A percentile compares a stretch with the other conserved stretches of the same genome.
These are phyloP conservation scores for Gyrodon lividus DNA, from an alignment of 768 basidiomycete species.

Conservation along the genomic window DNA sequence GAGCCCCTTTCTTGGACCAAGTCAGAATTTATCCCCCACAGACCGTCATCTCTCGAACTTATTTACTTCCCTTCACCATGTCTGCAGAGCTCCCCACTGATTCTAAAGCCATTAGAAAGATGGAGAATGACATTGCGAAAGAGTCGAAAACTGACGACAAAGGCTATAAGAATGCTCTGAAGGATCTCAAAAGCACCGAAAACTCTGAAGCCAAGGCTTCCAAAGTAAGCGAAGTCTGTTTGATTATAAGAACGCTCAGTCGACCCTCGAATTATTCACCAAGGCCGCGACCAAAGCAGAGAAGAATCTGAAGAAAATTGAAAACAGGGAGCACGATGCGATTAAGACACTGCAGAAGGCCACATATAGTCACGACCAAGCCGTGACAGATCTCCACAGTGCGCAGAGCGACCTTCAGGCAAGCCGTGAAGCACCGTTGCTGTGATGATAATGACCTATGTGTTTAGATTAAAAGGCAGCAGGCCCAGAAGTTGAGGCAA, in stretches of 20 bases:
- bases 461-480: slow-evolving; percentile 26
- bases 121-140: slow-evolving; percentile 45
- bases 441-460: not conserved
- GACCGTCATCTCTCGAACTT: not conserved
- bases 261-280: not conserved
- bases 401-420: slow-evolving; percentile 48
- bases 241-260: not conserved
- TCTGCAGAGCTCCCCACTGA: slow-evolving; percentile 14
- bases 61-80: slow-evolving; percentile 18
- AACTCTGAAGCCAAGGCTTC: slow-evolving; percentile 51
- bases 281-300: slow-evolving; percentile 49
- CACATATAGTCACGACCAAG: slow-evolving; percentile 50
- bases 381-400: slow-evolving; percentile 40
- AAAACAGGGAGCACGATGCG: slow-evolving; percentile 49
- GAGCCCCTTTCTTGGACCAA: slow-evolving; percentile 7
- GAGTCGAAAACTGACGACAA: slow-evolving; percentile 55
- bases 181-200: slow-evolving; percentile 52
- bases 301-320: slow-evolving; percentile 45
- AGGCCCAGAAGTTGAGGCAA: slow-evolving; percentile 16
- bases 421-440: slow-evolving; percentile 2
- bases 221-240: slow-evolving; percentile 38
- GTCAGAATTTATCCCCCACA: too few species aligned
- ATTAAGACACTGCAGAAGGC: slow-evolving; percentile 53
- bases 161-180: slow-evolving; percentile 49
- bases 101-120: slow-evolving; percentile 34